Conservation (phyloP, 306 rosid species). For the Quercus cerris region DNA sequence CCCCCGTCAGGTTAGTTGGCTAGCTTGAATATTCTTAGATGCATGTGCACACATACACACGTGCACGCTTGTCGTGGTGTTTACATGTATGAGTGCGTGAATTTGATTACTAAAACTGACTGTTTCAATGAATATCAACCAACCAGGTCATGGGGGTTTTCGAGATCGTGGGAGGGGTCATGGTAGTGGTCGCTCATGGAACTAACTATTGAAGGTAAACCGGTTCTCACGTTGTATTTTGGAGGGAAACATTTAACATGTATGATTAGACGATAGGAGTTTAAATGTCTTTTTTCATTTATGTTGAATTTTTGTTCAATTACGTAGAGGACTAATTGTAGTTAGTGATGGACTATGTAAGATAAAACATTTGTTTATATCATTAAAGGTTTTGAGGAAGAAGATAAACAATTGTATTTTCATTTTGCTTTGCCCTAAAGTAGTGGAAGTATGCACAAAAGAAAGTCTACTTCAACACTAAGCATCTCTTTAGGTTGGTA, state of each 20-base stretch:
- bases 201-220: slow-evolving; percentile 31
- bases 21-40: neutral
- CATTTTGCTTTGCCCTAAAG: too few species aligned
- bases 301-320: neutral
- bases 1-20: slow-evolving; percentile 70
- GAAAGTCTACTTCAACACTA: too few species aligned
- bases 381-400: neutral
- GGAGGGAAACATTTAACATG: slow-evolving; percentile 17
- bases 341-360: slow-evolving; percentile 1
- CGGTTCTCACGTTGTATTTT: slow-evolving; percentile 6
- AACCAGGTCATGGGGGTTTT: slow-evolving; percentile 56
- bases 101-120: slow-evolving; percentile 11
- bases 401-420: too few species aligned
- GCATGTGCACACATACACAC: neutral
- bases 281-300: neutral
- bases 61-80: neutral
- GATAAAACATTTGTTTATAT: slow-evolving; percentile 12
- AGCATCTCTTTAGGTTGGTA: too few species aligned
- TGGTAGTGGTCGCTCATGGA: slow-evolving; percentile 60
- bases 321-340: slow-evolving; percentile 5
- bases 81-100: slow-evolving; percentile 21
- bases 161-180: slow-evolving; percentile 67
- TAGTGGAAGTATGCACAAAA: too few species aligned
- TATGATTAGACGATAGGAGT: slow-evolving; percentile 31
- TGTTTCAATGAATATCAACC: neutral